Base-by-base conservation (phyloP, 2,329 filamentous ascomycete genomes). In the Trichoderma breve region DNA sequence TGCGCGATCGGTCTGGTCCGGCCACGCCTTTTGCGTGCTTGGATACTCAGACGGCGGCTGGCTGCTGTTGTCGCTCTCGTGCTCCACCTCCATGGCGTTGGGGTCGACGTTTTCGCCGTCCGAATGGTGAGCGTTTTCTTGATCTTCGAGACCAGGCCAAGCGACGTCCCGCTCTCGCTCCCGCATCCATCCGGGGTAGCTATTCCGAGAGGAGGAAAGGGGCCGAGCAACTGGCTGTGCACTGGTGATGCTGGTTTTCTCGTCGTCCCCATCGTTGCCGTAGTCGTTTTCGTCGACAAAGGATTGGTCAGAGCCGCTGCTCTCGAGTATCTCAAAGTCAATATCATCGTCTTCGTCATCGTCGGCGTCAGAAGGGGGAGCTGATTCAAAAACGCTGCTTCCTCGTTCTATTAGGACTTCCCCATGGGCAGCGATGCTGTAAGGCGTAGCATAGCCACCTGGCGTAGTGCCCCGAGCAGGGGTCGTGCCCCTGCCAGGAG, bases 381-480 rank as follows among this genome's bases (percentile, higher is more conserved):
- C 75, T 4, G 75, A 72, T 18, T 74, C 76, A 14, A 76, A 75
- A 15, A 76, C 73, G 60, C 80, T 82, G 39, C 77, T 76, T 57
- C 76, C 75, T 15, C 80, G 76, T 2, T 76, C 57, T 6, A 74
- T 74, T 18, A 82, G 81, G 21, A 81, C 74, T 69, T 87, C 85
- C 14, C 83, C 79, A 9, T 81, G 79, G 1, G 88, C 85, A 4
- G 84, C 87, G 73, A 90, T 91, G 76, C 91, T 94, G 77, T 91
- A 86, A 0, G 92, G 92, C 0, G 92, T 95, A 3, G 91, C 91
- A 76, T 94, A 94, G n/a, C 89, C 90, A 74, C 26, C 61, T 0
- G 91, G 91, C 0, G 87, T 89, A 14, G 83, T 84, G 15, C 80
- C 80, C 2, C 74, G 72, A 18, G 34, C 30, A 12, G 91, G 91